phyloP scores from a whole-genome alignment of 495 filamentous ascomycete species.

The Aspergillus campestris region DNA sequence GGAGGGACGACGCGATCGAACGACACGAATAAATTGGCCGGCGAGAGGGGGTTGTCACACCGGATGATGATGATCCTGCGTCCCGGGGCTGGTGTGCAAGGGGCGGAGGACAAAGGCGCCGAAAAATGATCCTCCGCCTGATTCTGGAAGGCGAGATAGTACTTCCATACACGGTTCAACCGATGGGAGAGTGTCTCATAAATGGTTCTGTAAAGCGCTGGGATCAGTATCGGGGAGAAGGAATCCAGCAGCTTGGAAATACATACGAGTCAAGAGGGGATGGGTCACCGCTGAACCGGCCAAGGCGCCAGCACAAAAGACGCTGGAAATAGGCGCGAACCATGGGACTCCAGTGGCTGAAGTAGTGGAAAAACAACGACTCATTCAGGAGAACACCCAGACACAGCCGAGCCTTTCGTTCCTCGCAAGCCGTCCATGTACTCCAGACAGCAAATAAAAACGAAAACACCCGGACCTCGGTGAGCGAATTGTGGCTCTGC shows the following conservation, averaged over 20 bases:
- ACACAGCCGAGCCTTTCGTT: conserved; percentile 64
- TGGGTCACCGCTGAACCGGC: conserved; percentile 62
- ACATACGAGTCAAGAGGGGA: conserved; percentile 65
- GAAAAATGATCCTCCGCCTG: conserved; percentile 50
- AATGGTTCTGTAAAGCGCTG: conserved; percentile 34
- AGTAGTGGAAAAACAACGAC: conserved; percentile 71
- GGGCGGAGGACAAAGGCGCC: conserved; percentile 59
- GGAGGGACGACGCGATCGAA: conserved; percentile 54
- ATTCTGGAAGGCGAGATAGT: conserved; percentile 63
- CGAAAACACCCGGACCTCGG: conserved; percentile 80
- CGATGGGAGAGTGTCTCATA: conserved; percentile 61
- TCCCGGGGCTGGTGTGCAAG: conserved; percentile 83
- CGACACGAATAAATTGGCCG: conserved; percentile 50
- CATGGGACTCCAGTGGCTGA: conserved; percentile 99
- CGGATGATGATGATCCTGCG: conserved; percentile 87
- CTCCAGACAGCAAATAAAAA: conserved; percentile 82
- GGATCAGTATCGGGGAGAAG: background rate
- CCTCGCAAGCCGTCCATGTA: conserved; percentile 55
- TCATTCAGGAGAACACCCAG: conserved; percentile 73
- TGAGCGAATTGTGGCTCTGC: conserved; percentile 86
- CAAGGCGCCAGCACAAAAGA: conserved; percentile 85
- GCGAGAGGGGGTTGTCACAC: conserved; percentile 62
- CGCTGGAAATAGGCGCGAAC: conserved; percentile 94
- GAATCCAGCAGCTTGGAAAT: background rate
- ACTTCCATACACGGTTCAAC: conserved; percentile 65